A percentile compares a stretch with the other conserved stretches of the same genome.
Evolutionary conservation across 1,284 basidiomycete genomes (phyloP).

Genomic region (Hortiboletus rubellus): DNA sequence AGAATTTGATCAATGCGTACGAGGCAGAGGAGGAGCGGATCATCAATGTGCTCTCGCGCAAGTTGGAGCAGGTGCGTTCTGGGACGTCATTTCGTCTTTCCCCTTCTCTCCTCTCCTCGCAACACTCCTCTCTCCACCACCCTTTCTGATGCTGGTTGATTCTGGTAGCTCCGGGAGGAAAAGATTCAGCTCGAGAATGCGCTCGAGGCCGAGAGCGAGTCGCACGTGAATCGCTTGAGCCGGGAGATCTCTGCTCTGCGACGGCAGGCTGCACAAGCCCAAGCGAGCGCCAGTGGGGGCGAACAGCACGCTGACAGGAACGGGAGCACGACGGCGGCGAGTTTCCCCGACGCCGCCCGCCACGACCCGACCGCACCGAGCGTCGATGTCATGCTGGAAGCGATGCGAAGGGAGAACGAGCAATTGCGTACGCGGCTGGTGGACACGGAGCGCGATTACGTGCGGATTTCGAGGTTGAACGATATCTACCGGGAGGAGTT

Average conservation of each 20-base stretch:
- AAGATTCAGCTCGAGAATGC: conserved; percentile 80
- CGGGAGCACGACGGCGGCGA: conserved; percentile 29
- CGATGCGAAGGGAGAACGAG: conserved; percentile 75
- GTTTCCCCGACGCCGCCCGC: conserved; percentile 21
- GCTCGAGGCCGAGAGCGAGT: conserved; percentile 77
- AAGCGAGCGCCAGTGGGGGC: conserved; percentile 23
- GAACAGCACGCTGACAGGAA: conserved; percentile 6
- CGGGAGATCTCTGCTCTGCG: conserved; percentile 68
- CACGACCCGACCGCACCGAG: conserved; percentile 52
- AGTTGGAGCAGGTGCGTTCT: conserved; percentile 68
- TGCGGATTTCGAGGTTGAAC: conserved; percentile 68
- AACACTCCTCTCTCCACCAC: not conserved
- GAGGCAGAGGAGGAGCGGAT: conserved; percentile 87
- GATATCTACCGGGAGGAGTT: conserved; percentile 81
- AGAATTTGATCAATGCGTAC: conserved; percentile 79
- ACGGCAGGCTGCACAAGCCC: conserved; percentile 42
- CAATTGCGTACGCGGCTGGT: conserved; percentile 60
- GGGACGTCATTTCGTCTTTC: not conserved
- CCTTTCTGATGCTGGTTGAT: not conserved
- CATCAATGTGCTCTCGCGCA: conserved; percentile 74
- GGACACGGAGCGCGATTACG: conserved; percentile 72
- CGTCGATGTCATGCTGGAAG: conserved; percentile 64
- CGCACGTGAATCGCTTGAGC: conserved; percentile 71
- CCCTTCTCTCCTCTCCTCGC: not conserved
- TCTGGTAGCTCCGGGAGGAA: conserved; percentile 66